Evolutionary conservation across 257 asterid genomes (phyloP).

Genomic region (Ophiorrhiza pumila): DNA sequence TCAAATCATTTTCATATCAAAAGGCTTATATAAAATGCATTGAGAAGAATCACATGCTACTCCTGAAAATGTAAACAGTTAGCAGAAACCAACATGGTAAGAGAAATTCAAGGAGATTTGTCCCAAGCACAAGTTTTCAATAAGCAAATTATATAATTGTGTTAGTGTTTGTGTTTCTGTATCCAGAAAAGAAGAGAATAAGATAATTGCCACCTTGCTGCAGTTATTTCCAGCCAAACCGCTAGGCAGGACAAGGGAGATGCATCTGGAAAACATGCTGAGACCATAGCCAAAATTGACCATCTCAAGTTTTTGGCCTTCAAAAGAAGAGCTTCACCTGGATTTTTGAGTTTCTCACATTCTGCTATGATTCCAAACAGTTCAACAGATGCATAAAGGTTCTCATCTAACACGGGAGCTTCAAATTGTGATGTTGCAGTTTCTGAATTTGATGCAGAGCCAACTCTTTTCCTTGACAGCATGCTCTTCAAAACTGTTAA

Average conservation of each 20-base stretch:
- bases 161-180: neutral
- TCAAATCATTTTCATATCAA: conserved; percentile 22
- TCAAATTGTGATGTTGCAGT: conserved; percentile 42
- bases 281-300: conserved; percentile 93
- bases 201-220: conserved; percentile 67
- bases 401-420: conserved; percentile 44
- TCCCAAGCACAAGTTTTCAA: neutral
- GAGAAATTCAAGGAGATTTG: conserved; percentile 14
- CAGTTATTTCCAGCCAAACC: conserved; percentile 96
- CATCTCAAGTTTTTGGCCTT: conserved; percentile 95
- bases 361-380: conserved; percentile 90
- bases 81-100: neutral
- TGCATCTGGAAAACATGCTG: conserved; percentile 93
- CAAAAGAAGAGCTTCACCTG: conserved; percentile 90
- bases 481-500: conserved; percentile 81
- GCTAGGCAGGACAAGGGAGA: conserved; percentile 83
- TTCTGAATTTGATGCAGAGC: conserved; percentile 48
- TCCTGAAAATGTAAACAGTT: conserved; percentile 5
- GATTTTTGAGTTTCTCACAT: conserved; percentile 78
- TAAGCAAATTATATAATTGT: neutral
- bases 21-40: conserved; percentile 14
- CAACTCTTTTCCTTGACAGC: conserved; percentile 60
- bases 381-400: conserved; percentile 64
- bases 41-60: conserved; percentile 11
- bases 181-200: conserved; percentile 17